Conservation (phyloP, 1,284 basidiomycete genomes). For the Jaminaea rosea region DNA sequence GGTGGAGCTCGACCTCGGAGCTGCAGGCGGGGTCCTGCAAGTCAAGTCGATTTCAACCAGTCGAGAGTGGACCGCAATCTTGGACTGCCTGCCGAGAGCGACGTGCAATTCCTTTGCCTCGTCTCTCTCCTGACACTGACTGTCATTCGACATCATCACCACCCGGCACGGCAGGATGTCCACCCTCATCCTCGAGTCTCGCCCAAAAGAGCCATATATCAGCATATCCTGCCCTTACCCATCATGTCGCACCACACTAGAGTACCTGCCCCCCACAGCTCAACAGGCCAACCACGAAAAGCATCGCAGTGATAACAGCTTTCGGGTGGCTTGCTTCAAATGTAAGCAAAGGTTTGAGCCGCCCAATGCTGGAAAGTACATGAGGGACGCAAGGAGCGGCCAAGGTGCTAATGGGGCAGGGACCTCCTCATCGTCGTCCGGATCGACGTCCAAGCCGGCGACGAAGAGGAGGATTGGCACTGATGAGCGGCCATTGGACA, state of each 20-base stretch:
- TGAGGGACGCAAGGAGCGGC: slow-evolving; percentile 31
- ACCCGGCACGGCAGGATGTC: no score
- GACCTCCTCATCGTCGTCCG: slow-evolving; percentile 20
- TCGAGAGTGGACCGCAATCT: no score
- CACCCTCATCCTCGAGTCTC: slow-evolving; percentile 19
- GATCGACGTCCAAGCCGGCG: slow-evolving; percentile 61
- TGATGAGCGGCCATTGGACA: slow-evolving; percentile 44
- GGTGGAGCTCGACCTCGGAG: no score
- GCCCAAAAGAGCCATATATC: slow-evolving; percentile 34
- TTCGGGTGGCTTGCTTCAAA: slow-evolving; percentile 39
- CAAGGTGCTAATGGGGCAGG: slow-evolving; percentile 14
- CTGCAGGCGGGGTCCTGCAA: no score
- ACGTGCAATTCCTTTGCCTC: no score
- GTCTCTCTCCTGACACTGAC: no score
- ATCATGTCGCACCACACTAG: slow-evolving; percentile 34
- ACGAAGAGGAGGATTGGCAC: slow-evolving; percentile 42
- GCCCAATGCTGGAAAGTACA: slow-evolving; percentile 28
- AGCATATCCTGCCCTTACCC: slow-evolving; percentile 37
- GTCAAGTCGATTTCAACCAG: no score
- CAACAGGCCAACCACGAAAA: slow-evolving; percentile 18
- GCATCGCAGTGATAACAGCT: no score
- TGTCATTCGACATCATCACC: no score
- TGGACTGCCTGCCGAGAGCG: no score
- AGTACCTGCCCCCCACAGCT: slow-evolving; percentile 29
- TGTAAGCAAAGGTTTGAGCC: slow-evolving; percentile 43